Conservation (phyloP, 1,139 yeast species). For the Yarrowia galli region DNA sequence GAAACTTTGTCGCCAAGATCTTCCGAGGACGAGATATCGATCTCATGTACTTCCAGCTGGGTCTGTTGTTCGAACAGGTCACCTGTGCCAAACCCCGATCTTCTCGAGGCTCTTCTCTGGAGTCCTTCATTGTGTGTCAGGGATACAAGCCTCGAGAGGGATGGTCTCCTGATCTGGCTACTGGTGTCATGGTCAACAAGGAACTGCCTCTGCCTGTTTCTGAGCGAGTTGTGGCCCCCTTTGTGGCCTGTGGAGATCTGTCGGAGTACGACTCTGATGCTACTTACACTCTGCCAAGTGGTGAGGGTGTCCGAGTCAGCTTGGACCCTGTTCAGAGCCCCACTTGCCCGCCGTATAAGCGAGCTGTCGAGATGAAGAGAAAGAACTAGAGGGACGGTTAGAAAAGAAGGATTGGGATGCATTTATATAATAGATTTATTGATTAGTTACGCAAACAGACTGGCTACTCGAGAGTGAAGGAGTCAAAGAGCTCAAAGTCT, state of each 20-base stretch:
- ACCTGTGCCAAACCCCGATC: slow-evolving; percentile 96
- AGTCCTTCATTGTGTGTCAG: slow-evolving; percentile 90
- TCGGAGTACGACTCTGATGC: slow-evolving; percentile 93
- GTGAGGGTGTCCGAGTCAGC: slow-evolving; percentile 55
- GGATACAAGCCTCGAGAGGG: slow-evolving; percentile 82
- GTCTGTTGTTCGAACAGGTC: slow-evolving; percentile 81
- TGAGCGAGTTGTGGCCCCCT: slow-evolving; percentile 79
- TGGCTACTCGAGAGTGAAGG: neutral
- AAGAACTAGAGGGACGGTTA: slow-evolving; percentile 8
- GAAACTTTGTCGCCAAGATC: slow-evolving; percentile 92
- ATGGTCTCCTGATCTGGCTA: slow-evolving; percentile 67
- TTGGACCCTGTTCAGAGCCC: slow-evolving; percentile 94
- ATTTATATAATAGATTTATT: slow-evolving; percentile 14
- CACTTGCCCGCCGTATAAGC: slow-evolving; percentile 94
- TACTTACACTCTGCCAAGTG: slow-evolving; percentile 65
- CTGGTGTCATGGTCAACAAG: slow-evolving; percentile 50
- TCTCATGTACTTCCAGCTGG: slow-evolving; percentile 84
- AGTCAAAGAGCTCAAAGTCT: neutral
- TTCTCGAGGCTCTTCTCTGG: slow-evolving; percentile 91
- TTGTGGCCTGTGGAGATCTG: slow-evolving; percentile 92
- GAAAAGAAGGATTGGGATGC: slow-evolving; percentile 3
- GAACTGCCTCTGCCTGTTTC: slow-evolving; percentile 59
- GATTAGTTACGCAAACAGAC: neutral
- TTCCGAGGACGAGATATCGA: slow-evolving; percentile 96
- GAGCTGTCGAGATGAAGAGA: slow-evolving; percentile 70